phyloP scores from a whole-genome alignment of 345 rosid genomes.

The Excoecaria cochinchinensis region DNA sequence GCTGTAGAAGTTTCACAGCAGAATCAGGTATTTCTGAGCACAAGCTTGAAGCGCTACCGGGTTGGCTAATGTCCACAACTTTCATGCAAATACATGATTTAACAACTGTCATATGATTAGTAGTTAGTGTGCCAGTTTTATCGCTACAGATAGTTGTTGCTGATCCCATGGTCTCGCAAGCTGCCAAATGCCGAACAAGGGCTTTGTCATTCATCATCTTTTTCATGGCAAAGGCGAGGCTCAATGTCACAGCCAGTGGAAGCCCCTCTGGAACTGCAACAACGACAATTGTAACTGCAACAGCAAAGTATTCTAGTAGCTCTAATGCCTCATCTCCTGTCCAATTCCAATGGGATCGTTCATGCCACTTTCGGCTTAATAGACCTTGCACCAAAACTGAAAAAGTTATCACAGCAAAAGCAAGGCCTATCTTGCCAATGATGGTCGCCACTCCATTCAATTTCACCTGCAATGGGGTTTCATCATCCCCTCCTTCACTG shows the following conservation, averaged over 20 bases:
- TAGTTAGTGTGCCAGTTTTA: slow-evolving; percentile 89
- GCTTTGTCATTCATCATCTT: slow-evolving; percentile 99
- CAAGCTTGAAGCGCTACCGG: slow-evolving; percentile 41
- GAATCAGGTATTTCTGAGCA: slow-evolving; percentile 61
- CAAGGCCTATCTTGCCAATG: slow-evolving; percentile 80
- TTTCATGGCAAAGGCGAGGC: slow-evolving; percentile 97
- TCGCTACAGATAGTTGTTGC: slow-evolving; percentile 94
- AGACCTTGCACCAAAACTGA: slow-evolving; percentile 82
- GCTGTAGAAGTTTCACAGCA: slow-evolving; percentile 54
- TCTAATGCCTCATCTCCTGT: slow-evolving; percentile 74
- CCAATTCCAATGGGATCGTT: slow-evolving; percentile 56
- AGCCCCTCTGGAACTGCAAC: slow-evolving; percentile 98
- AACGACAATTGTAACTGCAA: slow-evolving; percentile 91
- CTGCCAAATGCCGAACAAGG: slow-evolving; percentile 87
- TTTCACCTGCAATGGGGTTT: slow-evolving; percentile 93
- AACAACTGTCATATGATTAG: slow-evolving; percentile 89
- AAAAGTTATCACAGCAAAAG: slow-evolving; percentile 78
- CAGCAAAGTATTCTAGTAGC: slow-evolving; percentile 77
- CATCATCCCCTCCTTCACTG: slow-evolving; percentile 94
- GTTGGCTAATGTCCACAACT: slow-evolving; percentile 44
- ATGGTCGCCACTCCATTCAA: slow-evolving; percentile 91
- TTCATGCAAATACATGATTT: slow-evolving; percentile 82
- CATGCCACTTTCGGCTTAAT: slow-evolving; percentile 49
- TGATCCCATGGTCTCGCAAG: slow-evolving; percentile 97
- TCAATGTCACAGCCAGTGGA: slow-evolving; percentile 92